Conservation (phyloP, 768 basidiomycete species). For the Glaciozyma martinii region DNA sequence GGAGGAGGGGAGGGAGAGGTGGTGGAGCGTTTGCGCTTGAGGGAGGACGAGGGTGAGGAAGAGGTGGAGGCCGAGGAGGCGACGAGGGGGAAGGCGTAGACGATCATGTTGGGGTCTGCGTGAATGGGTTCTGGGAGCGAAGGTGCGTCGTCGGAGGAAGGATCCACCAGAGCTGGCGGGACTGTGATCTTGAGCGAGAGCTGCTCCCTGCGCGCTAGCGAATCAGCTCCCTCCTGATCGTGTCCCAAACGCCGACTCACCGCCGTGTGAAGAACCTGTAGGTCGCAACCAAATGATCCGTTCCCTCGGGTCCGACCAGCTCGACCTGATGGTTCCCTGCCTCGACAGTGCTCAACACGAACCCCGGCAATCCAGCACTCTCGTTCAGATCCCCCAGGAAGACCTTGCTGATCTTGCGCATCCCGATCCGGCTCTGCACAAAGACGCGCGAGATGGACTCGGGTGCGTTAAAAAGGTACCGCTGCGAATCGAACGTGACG, state of each 20-base stretch:
- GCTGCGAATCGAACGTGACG: conserved; percentile 63
- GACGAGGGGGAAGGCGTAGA: conserved; percentile 54
- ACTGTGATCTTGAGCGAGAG: conserved; percentile 47
- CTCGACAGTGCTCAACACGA: conserved; percentile 74
- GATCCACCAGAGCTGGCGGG: conserved; percentile 38
- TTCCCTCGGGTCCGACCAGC: conserved; percentile 54
- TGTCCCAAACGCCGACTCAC: neutral
- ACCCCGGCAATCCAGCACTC: conserved; percentile 51
- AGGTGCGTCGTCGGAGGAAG: conserved; percentile 18
- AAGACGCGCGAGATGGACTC: conserved; percentile 71
- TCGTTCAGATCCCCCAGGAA: conserved; percentile 63
- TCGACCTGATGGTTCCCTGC: conserved; percentile 51
- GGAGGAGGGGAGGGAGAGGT: conserved; percentile 12
- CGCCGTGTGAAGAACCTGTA: conserved; percentile 21
- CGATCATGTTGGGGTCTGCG: conserved; percentile 46
- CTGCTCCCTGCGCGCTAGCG: conserved; percentile 44
- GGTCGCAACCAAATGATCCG: conserved; percentile 5
- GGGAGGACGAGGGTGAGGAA: conserved; percentile 5
- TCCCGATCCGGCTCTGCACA: conserved; percentile 56
- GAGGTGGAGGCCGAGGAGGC: conserved; percentile 5
- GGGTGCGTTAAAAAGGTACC: conserved; percentile 80
- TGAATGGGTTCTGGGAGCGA: conserved; percentile 19
- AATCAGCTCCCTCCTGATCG: neutral
- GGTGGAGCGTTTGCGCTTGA: conserved; percentile 36
- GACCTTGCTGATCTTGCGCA: conserved; percentile 59